Evolutionary conservation across 2,329 filamentous ascomycete species (phyloP), one percentile per base, ranked within the genome.

Genomic region (Metarhizium album): DNA sequence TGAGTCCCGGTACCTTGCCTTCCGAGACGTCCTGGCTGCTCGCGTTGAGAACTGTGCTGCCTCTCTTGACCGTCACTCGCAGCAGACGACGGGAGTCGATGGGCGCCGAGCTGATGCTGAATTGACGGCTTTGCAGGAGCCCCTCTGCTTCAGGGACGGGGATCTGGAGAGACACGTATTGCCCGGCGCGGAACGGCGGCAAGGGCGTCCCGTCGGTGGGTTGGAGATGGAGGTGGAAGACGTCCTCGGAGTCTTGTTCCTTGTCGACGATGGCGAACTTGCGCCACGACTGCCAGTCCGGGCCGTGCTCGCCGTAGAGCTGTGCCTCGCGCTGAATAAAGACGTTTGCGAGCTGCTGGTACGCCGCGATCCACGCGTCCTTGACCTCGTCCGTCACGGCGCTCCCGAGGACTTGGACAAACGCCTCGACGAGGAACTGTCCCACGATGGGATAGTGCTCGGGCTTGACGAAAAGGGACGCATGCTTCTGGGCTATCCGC

Each of bases 401-500:
- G 33, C 76, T 75, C 2, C 84, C 84, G 0, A 90, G 75, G 0
- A 90, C 79, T 27, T 76, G 63, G 13, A 75, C 77, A 68, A 90
- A 84, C 2, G 85, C 83, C 45, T 74, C 75, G 18, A 90, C 72
- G 1, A 90, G 74, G 62, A 82, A 75, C 56, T 78, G 74, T 40
- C 83, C 86, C 2, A 90, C 86, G 29, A 88, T 75, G 48, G 72
- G 67, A 63, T 90, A 90, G 50, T 88, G 81, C 29, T 82, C 82
- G 0, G 86, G 75, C 54, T 73, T 69, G 60, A 90, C 77, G 62
- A 79, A 80, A 23, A 90, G 74, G 2, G 79, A 84, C 23, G 75
- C 84, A 62, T 90, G 86, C 69, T 88, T 90, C 61, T 89, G 80
- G 53, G 82, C 83, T 55, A 90, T 88, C 58, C 82, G 76, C 65